phyloP scores from a whole-genome alignment of 495 filamentous ascomycete species.

The Parachaetomium inaequale region DNA sequence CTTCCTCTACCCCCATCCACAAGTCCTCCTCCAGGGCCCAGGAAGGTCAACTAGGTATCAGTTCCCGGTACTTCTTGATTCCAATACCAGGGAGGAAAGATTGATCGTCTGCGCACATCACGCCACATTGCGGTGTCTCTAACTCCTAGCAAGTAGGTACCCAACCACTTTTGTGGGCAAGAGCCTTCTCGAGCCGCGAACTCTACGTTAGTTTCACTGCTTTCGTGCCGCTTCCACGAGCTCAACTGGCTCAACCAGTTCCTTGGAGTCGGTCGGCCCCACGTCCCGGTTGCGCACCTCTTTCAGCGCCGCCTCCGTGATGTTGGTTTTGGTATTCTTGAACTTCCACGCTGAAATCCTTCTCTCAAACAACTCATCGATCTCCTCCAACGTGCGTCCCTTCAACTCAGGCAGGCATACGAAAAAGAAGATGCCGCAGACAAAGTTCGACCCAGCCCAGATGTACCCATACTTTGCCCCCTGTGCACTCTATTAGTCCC shows the following conservation, averaged over 20 bases:
- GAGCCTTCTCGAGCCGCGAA: too few relatives aligned
- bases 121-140: too few relatives aligned
- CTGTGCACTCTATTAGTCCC: too few relatives aligned
- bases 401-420: slow-evolving; percentile 49
- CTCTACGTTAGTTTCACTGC: background rate
- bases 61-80: too few relatives aligned
- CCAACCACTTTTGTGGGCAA: too few relatives aligned
- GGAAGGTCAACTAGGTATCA: too few relatives aligned
- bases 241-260: background rate
- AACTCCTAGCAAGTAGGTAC: too few relatives aligned
- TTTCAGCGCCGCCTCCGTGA: slow-evolving; percentile 34
- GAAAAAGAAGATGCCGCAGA: slow-evolving; percentile 50
- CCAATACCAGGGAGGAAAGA: too few relatives aligned
- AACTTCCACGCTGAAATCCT: slow-evolving; percentile 40
- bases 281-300: slow-evolving; percentile 23
- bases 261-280: background rate
- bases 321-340: slow-evolving; percentile 34
- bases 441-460: slow-evolving; percentile 45
- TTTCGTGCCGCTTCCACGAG: background rate
- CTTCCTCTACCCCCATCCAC: too few relatives aligned
- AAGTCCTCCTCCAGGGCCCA: too few relatives aligned
- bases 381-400: slow-evolving; percentile 57
- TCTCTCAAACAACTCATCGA: slow-evolving; percentile 48
- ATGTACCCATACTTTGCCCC: slow-evolving; percentile 52
- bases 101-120: too few relatives aligned